phyloP scores from a whole-genome alignment of 768 basidiomycete genomes.

The Serendipita sp. region DNA sequence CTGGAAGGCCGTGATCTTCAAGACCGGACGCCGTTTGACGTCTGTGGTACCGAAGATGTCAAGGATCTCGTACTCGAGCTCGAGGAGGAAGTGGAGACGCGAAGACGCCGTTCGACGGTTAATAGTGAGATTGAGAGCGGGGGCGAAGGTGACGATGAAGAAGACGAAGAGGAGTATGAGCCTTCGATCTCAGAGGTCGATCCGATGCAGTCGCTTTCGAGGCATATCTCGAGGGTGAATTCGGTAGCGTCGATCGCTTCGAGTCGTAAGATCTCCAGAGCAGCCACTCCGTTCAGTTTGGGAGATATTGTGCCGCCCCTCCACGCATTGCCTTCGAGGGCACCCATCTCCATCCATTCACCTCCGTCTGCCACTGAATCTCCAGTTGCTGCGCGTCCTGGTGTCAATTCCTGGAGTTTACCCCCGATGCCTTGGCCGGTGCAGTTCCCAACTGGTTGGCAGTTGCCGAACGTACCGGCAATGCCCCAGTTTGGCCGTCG shows the following conservation, averaged over 20 bases:
- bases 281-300: not conserved
- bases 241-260: conserved; percentile 2
- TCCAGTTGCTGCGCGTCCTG: not conserved
- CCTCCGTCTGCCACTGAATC: not conserved
- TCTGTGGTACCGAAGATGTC: not conserved
- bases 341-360: not conserved
- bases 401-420: not conserved
- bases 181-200: not conserved
- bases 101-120: not conserved
- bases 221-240: not conserved
- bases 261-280: not conserved
- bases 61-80: not conserved
- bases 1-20: not conserved
- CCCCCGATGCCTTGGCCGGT: not conserved
- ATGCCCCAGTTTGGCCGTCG: not conserved
- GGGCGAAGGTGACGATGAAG: conserved; percentile 5
- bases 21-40: not conserved
- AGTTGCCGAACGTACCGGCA: not conserved
- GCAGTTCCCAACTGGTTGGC: not conserved
- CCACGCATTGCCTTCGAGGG: not conserved
- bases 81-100: conserved; percentile 3
- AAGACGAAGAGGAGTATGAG: not conserved
- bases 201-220: not conserved
- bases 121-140: conserved; percentile 1
- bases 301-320: not conserved